These are phyloP conservation scores for Phytophthora aleatoria DNA, from an alignment of 352 stramenopile species.

Conservation along the genomic window DNA sequence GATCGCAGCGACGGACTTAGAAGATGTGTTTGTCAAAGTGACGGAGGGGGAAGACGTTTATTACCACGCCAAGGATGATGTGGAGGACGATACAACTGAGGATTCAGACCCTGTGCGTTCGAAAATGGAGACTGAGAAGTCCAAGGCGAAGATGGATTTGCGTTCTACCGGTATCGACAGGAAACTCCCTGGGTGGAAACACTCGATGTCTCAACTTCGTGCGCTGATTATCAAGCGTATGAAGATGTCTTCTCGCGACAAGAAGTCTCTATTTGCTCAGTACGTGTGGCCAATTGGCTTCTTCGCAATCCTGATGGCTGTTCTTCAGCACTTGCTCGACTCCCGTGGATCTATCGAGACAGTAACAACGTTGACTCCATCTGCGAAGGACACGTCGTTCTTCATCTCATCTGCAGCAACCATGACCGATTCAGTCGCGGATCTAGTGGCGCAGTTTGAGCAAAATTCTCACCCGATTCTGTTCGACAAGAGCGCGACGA, in stretches of 20 bases:
- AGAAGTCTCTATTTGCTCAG: constrained; percentile 64
- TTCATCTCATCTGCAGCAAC: constrained; percentile 45
- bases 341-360: constrained; percentile 45
- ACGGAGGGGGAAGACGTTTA: constrained; percentile 81
- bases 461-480: constrained; percentile 28
- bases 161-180: constrained; percentile 14
- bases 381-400: constrained; percentile 44
- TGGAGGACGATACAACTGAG: constrained; percentile 8
- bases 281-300: constrained; percentile 74
- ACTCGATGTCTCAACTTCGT: constrained; percentile 48
- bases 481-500: constrained; percentile 34
- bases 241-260: constrained; percentile 62
- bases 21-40: constrained; percentile 98
- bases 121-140: constrained; percentile 13
- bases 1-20: constrained; percentile 97
- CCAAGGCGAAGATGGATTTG: constrained; percentile 19
- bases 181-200: constrained; percentile 28
- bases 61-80: constrained; percentile 67
- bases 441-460: constrained; percentile 41
- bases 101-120: constrained; percentile 5
- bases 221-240: constrained; percentile 62
- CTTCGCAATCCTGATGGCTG: constrained; percentile 59
- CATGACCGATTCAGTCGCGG: constrained; percentile 27
- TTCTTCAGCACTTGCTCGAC: constrained; percentile 44
- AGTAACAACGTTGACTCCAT: constrained; percentile 50